Conservation (phyloP, 2,329 filamentous ascomycete species). For the Septoria linicola region DNA sequence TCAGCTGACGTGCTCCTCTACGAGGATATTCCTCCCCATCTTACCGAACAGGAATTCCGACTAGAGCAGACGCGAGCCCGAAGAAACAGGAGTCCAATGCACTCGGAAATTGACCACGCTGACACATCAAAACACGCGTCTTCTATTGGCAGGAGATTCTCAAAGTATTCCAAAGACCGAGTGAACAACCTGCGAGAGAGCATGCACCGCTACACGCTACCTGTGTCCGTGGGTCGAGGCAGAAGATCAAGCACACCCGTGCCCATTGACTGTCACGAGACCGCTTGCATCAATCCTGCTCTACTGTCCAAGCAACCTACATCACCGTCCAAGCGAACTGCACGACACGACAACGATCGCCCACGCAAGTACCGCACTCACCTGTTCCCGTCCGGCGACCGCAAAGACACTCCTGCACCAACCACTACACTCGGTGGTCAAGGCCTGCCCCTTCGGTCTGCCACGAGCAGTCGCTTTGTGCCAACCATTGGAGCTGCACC, state of each 20-base stretch:
- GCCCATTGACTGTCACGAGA: constrained; percentile 15
- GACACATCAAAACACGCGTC: constrained; percentile 8
- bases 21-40: constrained; percentile 8
- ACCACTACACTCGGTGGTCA: constrained; percentile 15
- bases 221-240: constrained; percentile 21
- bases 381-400: constrained; percentile 25
- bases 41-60: constrained; percentile 7
- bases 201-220: constrained; percentile 19
- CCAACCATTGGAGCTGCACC: constrained; percentile 23
- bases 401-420: constrained; percentile 39
- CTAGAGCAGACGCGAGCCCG: constrained; percentile 1
- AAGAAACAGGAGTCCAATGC: constrained; percentile 15
- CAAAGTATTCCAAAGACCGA: constrained; percentile 21
- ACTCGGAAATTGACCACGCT: background rate
- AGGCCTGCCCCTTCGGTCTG: constrained; percentile 25
- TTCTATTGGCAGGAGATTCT: constrained; percentile 20
- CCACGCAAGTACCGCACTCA: constrained; percentile 31
- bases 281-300: constrained; percentile 14
- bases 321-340: constrained; percentile 36
- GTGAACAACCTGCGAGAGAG: constrained; percentile 22
- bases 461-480: constrained; percentile 13
- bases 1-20: constrained; percentile 1
- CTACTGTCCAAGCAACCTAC: constrained; percentile 21
- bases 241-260: constrained; percentile 33
- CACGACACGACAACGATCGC: constrained; percentile 29